phyloP scores from a whole-genome alignment of 306 rosid species.

The Elaeagnus macrophylla region DNA sequence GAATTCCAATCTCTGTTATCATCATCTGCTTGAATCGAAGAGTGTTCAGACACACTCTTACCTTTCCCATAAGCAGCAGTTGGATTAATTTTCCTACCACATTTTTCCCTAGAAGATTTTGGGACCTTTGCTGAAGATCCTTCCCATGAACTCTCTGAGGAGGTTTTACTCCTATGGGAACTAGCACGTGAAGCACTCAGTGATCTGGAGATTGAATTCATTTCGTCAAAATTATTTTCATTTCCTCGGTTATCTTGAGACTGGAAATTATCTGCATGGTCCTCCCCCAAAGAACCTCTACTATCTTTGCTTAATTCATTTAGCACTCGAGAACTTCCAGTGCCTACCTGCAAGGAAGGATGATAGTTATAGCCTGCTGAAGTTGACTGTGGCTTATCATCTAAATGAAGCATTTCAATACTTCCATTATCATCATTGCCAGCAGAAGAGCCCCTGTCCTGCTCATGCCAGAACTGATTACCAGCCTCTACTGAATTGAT shows the following conservation, averaged over 20 bases:
- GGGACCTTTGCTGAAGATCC: constrained; percentile 65
- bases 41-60: constrained; percentile 55
- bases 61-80: constrained; percentile 52
- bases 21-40: constrained; percentile 53
- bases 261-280: constrained; percentile 37
- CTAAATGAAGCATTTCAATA: constrained; percentile 54
- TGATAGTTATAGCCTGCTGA: constrained; percentile 53
- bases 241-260: constrained; percentile 64
- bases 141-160: constrained; percentile 92
- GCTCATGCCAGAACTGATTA: constrained; percentile 82
- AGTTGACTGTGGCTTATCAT: constrained; percentile 72
- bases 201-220: constrained; percentile 21
- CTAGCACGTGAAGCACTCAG: constrained; percentile 37
- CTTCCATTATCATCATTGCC: constrained; percentile 71
- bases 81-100: constrained; percentile 41
- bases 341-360: constrained; percentile 34
- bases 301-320: constrained; percentile 51
- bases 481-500: constrained; percentile 45
- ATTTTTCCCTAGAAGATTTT: constrained; percentile 67
- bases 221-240: constrained; percentile 61
- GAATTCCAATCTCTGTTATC: constrained; percentile 64
- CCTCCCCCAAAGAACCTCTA: constrained; percentile 40
- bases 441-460: constrained; percentile 59
- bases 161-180: constrained; percentile 52
- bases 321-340: constrained; percentile 39